Conservation (phyloP, 805 yeast genomes). For the Wickerhamiella musiphila region DNA sequence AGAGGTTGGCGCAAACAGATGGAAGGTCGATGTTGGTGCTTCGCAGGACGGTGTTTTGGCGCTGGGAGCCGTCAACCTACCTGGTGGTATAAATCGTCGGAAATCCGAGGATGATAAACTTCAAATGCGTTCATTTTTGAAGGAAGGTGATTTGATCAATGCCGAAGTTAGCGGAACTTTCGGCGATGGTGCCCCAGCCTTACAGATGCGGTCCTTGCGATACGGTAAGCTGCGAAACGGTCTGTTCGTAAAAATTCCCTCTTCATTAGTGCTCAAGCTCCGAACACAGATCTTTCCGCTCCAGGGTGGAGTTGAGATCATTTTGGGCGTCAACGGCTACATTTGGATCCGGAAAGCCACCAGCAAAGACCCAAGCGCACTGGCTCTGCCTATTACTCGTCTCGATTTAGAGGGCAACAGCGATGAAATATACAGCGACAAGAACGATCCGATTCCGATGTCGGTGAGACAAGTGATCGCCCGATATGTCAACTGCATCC, state of each 20-base stretch:
- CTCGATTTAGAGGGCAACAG: constrained; percentile 78
- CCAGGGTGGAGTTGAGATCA: constrained; percentile 87
- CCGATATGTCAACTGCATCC: constrained; percentile 69
- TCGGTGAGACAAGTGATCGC: constrained; percentile 56
- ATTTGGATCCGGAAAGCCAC: constrained; percentile 65
- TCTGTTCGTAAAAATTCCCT: constrained; percentile 59
- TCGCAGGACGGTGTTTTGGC: constrained; percentile 79
- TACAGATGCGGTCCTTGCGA: constrained; percentile 88
- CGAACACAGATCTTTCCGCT: constrained; percentile 73
- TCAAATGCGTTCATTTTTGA: constrained; percentile 84
- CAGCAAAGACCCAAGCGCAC: constrained; percentile 16
- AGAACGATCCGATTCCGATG: constrained; percentile 53
- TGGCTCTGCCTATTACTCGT: constrained; percentile 49
- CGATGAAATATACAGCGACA: constrained; percentile 87
- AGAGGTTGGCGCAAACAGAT: constrained; percentile 82
- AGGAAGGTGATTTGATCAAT: constrained; percentile 89
- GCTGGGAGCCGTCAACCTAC: constrained; percentile 91
- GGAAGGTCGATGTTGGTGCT: constrained; percentile 97
- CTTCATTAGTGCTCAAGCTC: constrained; percentile 65
- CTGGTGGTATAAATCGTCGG: constrained; percentile 91
- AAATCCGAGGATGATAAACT: constrained; percentile 90
- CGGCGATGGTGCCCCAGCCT: constrained; percentile 79
- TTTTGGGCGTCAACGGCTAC: constrained; percentile 88
- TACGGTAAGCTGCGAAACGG: constrained; percentile 95
- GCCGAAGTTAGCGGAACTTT: constrained; percentile 89